Evolutionary conservation across 1,139 yeast genomes (phyloP), one percentile per base, ranked within the genome.

Genomic region (Chernovozyma sophiae-reginae): DNA sequence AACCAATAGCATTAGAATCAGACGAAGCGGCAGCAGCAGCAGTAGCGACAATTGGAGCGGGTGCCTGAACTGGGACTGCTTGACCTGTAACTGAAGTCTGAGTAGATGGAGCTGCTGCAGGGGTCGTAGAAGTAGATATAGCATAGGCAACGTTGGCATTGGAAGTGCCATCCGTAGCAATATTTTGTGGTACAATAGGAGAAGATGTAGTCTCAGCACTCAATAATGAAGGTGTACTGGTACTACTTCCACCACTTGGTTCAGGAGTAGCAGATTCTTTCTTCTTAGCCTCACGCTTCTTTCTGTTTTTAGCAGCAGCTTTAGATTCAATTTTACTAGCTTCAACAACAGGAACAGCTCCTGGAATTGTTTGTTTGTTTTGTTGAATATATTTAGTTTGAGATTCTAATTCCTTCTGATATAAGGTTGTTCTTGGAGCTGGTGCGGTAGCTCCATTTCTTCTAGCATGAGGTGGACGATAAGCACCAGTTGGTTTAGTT

Each of bases 401-500:
- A 28, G 31, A 28, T 19, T 12, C 31, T 46, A 76, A 59, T 55
- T 79, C 84, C 51, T 70, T 72, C 52, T 79, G 81, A 47, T 78
- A 77, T 49, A 79, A 63, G 2, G 84, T 65, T 43, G 76, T 72
- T 52, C 72, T 47, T 43, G 57, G 50, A 31, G 72, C 54, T 26
- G 58, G 59, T 5, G 74, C 71, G 29, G 56, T 43, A 13, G 16
- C 4, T 13, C 52, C 52, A 23, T 59, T 48, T 42, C 72, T 74
- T 63, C 96, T 77, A 8, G 96, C 96, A 60, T 89, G 96, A 7
- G 97, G 97, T 24, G 97, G 97, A 59, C 95, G 79, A 62, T 90
- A 90, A 23, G 97, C 97, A 40, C 96, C 96, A 25, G 77, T 74
- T 31, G 86, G 81, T 53, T 80, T 81, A 38, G 62, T 56, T 5